phyloP scores from a whole-genome alignment of 306 rosid genomes.

The Glycyrrhiza uralensis region DNA sequence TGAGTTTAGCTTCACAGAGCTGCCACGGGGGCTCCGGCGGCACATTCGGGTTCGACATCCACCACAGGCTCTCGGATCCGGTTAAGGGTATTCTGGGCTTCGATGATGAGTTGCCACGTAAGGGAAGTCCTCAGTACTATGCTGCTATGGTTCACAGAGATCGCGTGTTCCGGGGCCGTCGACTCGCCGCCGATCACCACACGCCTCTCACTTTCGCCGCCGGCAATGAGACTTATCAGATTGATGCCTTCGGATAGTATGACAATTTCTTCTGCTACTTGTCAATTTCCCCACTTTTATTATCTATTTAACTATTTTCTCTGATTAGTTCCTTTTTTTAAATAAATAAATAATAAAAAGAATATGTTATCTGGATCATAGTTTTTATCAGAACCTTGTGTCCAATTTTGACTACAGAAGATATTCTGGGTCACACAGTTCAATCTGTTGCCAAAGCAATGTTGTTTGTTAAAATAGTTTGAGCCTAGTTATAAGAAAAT shows the following conservation, averaged over 20 bases:
- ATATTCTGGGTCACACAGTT: not conserved
- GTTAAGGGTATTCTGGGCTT: constrained; percentile 47
- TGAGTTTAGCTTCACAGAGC: constrained; percentile 23
- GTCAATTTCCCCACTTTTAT: not conserved
- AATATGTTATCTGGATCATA: not conserved
- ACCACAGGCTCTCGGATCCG: constrained; percentile 68
- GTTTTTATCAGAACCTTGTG: not conserved
- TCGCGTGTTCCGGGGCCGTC: constrained; percentile 51
- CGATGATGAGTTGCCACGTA: constrained; percentile 40
- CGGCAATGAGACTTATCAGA: constrained; percentile 51
- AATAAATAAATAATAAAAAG: not conserved
- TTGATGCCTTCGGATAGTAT: constrained; percentile 57
- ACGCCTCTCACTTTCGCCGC: constrained; percentile 44
- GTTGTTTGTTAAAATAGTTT: not conserved
- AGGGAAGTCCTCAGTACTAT: constrained; percentile 58
- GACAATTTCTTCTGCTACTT: constrained; percentile 7
- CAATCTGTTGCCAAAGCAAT: constrained; percentile 1
- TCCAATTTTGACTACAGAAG: not conserved
- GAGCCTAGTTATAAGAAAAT: not conserved
- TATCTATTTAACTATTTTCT: too few relatives aligned
- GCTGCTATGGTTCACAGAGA: constrained; percentile 67
- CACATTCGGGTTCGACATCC: constrained; percentile 52
- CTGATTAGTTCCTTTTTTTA: not conserved
- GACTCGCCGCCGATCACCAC: constrained; percentile 38
- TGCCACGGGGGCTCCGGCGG: constrained; percentile 35